Base-by-base conservation (phyloP, 129 eudicot genomes). In the Tagetes patula region DNA sequence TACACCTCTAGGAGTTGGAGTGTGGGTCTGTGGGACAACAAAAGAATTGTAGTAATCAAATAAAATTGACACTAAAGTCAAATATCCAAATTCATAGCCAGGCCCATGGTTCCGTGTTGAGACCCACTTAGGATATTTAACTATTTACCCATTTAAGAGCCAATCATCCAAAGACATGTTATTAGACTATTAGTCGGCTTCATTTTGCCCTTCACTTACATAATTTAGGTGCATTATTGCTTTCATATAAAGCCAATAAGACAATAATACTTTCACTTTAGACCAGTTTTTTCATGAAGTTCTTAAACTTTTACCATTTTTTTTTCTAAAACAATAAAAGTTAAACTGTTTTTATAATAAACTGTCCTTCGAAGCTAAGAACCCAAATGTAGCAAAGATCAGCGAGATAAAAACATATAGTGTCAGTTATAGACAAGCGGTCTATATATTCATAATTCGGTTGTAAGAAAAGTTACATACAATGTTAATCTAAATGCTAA, bases 221-320 rank as follows among this genome's bases (percentile, higher is more conserved):
- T 56, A 6, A 27, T 56, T 55, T 55, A 8, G 62, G 62, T 55
- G 62, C 62, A 55, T 55, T 55, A 55, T 56, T 56, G 63, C 33
- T 56, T n/a, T 27, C 4, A 56, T 30, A 56, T 56, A 32, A 50
- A 50, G n/a, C 31, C 56, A 50, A 50, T 13, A 50, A 50, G 13
- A n/a, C n/a, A 50, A 50, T 50, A 50, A 50, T 2, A 12, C 31
- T 49, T 20, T 20, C 27, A 20, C 27, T 20, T 20, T 20, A 20
- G 3, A n/a, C 13, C 6, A 50, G 20, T 50, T 50, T 50, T 50
- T 30, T 3, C 56, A 0, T 50, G 4, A 50, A 30, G 38, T 8
- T 56, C 7, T 30, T 3, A 30, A 12, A 8, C 63, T 56, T 55
- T 55, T 55, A 55, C 62, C 20, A 55, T 55, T 56, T 56, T 20